A percentile compares a stretch with the other conserved stretches of the same genome.
These are phyloP conservation scores for Starmerella stigmatis DNA, from an alignment of 805 yeast genomes.

Conservation along the genomic window DNA sequence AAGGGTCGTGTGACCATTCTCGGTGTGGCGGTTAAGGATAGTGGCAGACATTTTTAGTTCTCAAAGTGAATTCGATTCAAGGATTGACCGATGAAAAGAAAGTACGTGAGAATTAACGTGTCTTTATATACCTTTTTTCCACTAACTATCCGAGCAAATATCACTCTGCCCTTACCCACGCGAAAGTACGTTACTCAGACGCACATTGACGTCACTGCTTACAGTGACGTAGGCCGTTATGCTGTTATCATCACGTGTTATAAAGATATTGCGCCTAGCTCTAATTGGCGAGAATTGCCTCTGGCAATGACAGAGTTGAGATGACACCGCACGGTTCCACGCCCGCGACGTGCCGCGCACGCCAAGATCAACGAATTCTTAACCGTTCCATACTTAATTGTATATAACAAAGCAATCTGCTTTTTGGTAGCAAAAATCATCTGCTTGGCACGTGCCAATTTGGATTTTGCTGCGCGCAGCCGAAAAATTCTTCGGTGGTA, in stretches of 20 bases:
- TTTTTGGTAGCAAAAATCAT: too few species aligned
- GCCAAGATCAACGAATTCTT: too few species aligned
- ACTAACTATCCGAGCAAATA: neutral
- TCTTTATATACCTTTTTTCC: neutral
- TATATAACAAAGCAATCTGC: too few species aligned
- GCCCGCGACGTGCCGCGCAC: too few species aligned
- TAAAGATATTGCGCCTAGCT: neutral
- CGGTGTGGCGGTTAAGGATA: conserved; percentile 14
- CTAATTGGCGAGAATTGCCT: neutral
- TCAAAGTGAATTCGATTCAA: too few species aligned
- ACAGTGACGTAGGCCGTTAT: conserved; percentile 1
- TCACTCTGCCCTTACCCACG: neutral
- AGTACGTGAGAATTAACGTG: neutral
- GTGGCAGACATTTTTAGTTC: conserved; percentile 19
- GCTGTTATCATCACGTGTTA: conserved; percentile 5
- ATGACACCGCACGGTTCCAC: too few species aligned
- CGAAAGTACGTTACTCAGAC: neutral
- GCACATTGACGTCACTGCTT: conserved; percentile 1
- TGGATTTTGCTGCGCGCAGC: neutral
- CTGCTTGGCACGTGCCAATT: neutral
- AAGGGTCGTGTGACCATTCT: conserved; percentile 15
- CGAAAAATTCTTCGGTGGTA: neutral
- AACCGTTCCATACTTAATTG: too few species aligned
- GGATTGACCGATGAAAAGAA: neutral
- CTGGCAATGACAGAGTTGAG: too few species aligned